A percentile compares a stretch with the other conserved stretches of the same genome.
These are phyloP conservation scores for Mayamaea pseudoterrestris DNA, from an alignment of 108 stramenopile species.

Conservation along the genomic window DNA sequence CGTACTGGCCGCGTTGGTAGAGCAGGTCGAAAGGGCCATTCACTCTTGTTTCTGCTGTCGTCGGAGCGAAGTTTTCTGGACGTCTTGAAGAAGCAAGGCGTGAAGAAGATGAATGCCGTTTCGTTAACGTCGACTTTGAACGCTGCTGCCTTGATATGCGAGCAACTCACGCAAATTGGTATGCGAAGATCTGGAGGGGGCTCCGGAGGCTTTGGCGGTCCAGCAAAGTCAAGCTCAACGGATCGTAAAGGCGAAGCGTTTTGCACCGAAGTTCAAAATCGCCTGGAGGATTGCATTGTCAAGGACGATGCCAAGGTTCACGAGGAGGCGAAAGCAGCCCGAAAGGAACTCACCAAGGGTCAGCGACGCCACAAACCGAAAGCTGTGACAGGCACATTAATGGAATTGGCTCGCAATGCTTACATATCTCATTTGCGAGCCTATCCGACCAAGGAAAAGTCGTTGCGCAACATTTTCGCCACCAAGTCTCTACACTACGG, in stretches of 20 bases:
- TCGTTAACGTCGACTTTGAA: conserved; percentile 62
- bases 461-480: conserved; percentile 73
- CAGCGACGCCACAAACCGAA: conserved; percentile 17
- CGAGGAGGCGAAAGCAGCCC: background rate
- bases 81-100: conserved; percentile 54
- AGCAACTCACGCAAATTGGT: conserved; percentile 38
- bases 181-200: conserved; percentile 11
- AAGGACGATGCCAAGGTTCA: conserved; percentile 19
- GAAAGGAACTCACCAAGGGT: conserved; percentile 13
- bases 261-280: conserved; percentile 46
- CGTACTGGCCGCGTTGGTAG: conserved; percentile 84
- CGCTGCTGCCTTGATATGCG: conserved; percentile 43
- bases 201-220: background rate
- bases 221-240: background rate
- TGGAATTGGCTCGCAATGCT: conserved; percentile 56
- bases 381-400: conserved; percentile 18
- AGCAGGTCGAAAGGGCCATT: conserved; percentile 73
- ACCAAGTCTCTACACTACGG: conserved; percentile 74
- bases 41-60: conserved; percentile 80
- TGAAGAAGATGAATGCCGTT: conserved; percentile 34
- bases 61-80: conserved; percentile 79
- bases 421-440: conserved; percentile 67
- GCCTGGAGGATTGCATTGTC: conserved; percentile 33
- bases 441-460: conserved; percentile 80
- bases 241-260: conserved; percentile 17